Conservation (phyloP, 768 basidiomycete species). For the Krasilnikovozyma curviuscula region DNA sequence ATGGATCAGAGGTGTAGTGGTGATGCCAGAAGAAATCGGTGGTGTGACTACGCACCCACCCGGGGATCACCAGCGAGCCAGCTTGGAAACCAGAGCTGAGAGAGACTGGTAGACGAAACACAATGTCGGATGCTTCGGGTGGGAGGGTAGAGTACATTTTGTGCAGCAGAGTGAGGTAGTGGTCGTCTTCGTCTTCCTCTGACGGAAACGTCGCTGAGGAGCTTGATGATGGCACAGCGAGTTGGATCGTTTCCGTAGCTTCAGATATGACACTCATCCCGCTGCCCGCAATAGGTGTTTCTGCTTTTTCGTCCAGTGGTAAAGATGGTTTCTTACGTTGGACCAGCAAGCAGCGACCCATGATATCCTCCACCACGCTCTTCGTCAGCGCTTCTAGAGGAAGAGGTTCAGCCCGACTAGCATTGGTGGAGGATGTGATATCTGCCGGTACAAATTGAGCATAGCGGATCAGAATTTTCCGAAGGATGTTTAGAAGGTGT, state of each 20-base stretch:
- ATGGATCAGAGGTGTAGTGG: no score
- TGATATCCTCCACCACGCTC: neutral
- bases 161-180: no score
- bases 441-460: slow-evolving; percentile 66
- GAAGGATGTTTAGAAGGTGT: slow-evolving; percentile 48
- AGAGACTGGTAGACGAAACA: no score
- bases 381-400: slow-evolving; percentile 33
- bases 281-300: no score
- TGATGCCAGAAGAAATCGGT: slow-evolving; percentile 65
- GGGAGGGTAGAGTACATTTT: slow-evolving; percentile 1
- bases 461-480: slow-evolving; percentile 60
- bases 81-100: no score
- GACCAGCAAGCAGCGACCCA: neutral
- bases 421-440: slow-evolving; percentile 34
- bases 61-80: slow-evolving; percentile 69
- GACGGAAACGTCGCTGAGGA: no score
- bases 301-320: no score
- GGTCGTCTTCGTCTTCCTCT: no score
- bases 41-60: slow-evolving; percentile 57
- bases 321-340: no score
- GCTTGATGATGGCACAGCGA: no score
- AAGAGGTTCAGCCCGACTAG: slow-evolving; percentile 29
- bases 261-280: no score
- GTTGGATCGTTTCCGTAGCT: no score
- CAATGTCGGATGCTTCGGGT: slow-evolving; percentile 1